Percentiles rank a stretch among this genome's conserved stretches.
These are phyloP conservation scores for Cairneyella variabilis DNA, from an alignment of 495 filamentous ascomycete species.

Conservation along the genomic window DNA sequence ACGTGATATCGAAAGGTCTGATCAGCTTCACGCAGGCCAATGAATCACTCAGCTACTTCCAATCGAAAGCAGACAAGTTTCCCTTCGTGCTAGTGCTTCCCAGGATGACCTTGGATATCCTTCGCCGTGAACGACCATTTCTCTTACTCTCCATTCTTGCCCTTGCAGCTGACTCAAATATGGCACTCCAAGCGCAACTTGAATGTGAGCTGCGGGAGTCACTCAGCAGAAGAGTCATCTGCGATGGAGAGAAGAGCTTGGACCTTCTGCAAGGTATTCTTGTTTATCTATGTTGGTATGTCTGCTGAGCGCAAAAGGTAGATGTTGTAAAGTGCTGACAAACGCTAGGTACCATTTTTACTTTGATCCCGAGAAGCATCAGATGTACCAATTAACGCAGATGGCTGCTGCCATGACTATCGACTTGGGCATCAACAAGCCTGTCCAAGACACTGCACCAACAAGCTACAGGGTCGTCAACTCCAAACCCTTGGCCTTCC, in stretches of 20 bases:
- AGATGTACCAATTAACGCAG: conserved; percentile 27
- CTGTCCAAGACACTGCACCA: background rate
- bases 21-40: conserved; percentile 14
- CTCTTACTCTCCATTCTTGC: conserved; percentile 20
- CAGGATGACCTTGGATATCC: conserved; percentile 12
- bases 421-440: conserved; percentile 22
- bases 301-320: background rate
- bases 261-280: conserved; percentile 23
- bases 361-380: conserved; percentile 19
- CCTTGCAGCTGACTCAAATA: background rate
- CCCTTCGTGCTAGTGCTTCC: conserved; percentile 22
- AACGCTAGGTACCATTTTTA: conserved; percentile 24
- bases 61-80: conserved; percentile 10
- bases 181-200: conserved; percentile 13
- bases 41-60: conserved; percentile 9
- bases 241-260: conserved; percentile 22
- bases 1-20: conserved; percentile 24
- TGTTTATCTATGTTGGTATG: conserved; percentile 20
- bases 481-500: background rate
- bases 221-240: conserved; percentile 11
- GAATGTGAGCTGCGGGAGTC: conserved; percentile 43
- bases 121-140: conserved; percentile 21
- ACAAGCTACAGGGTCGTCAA: background rate
- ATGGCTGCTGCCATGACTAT: conserved; percentile 23
- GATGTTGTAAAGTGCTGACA: background rate